Percentiles rank a stretch among this genome's conserved stretches.
phyloP scores from a whole-genome alignment of 129 eudicot genomes.

The Gnaphalium uliginosum region DNA sequence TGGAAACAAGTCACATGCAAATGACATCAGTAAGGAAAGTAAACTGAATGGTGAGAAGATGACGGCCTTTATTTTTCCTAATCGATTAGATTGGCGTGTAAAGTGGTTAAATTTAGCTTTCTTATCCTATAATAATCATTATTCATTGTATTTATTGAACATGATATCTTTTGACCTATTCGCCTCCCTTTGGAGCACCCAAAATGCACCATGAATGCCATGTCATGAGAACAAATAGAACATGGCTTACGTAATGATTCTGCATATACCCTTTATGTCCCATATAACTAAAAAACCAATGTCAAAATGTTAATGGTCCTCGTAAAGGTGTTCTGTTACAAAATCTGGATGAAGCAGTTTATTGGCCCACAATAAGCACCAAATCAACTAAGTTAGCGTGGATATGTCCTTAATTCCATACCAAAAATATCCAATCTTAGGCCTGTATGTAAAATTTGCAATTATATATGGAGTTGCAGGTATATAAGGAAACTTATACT shows the following conservation, averaged over 20 bases:
- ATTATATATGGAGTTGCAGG: too few species aligned
- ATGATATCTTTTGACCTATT: not conserved
- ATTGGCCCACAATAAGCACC: not conserved
- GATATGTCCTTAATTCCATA: not conserved
- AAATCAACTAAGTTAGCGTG: not conserved
- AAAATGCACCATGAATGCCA: not conserved
- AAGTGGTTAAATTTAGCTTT: too few species aligned
- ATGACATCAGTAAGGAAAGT: not conserved
- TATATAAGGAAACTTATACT: too few species aligned
- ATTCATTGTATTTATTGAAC: not conserved
- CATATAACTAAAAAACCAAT: not conserved
- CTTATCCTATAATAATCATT: not conserved
- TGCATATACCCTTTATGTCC: constrained; percentile 6
- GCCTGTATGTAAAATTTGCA: too few species aligned
- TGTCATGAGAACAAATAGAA: not conserved
- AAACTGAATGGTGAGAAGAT: not conserved
- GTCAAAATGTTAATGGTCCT: not conserved
- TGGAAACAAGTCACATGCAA: not conserved
- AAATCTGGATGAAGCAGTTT: not conserved
- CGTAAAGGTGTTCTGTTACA: not conserved
- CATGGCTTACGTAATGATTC: not conserved
- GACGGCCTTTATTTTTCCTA: not conserved
- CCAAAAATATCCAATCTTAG: too few species aligned
- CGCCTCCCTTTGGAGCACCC: not conserved
- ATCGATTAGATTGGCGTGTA: not conserved